Percentiles rank a stretch among this genome's conserved stretches.
These are phyloP conservation scores for Paraconiothyrium sp. DNA, from an alignment of 2,329 filamentous ascomycete genomes.

Conservation along the genomic window DNA sequence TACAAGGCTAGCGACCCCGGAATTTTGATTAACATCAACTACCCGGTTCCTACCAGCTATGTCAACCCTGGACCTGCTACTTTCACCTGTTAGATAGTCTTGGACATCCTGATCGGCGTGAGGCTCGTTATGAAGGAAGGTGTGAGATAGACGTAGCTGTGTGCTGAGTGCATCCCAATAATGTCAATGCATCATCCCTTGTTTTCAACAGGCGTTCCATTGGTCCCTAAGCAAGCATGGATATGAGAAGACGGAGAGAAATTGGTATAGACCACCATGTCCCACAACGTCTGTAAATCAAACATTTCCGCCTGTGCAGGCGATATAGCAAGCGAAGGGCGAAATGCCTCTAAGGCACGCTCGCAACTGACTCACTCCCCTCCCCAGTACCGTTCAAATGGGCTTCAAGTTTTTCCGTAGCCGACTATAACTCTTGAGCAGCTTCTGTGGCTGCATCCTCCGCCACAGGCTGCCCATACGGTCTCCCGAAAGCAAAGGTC, in stretches of 20 bases:
- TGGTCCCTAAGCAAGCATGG: too few relatives aligned
- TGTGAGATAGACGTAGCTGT: neutral
- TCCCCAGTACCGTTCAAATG: neutral
- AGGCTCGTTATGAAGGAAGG: neutral
- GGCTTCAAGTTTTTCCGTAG: neutral
- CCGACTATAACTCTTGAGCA: neutral
- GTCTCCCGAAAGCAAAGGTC: neutral
- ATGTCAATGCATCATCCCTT: neutral
- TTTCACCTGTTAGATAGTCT: neutral
- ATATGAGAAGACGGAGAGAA: too few relatives aligned
- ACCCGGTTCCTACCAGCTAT: slow-evolving; percentile 26
- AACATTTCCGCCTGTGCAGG: too few relatives aligned
- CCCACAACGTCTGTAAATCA: too few relatives aligned
- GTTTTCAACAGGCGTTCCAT: too few relatives aligned
- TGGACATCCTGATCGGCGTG: neutral
- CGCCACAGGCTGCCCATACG: neutral
- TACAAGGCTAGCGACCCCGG: slow-evolving; percentile 67
- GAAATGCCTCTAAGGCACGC: neutral
- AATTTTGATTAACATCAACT: slow-evolving; percentile 68
- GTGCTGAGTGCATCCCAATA: neutral
- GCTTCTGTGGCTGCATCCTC: neutral
- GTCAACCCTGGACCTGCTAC: slow-evolving; percentile 20
- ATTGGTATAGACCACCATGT: too few relatives aligned
- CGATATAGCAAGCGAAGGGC: too few relatives aligned
- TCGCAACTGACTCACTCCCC: neutral